Evolutionary conservation across 257 asterid species (phyloP).

Genomic region (Forsythia viridissima): DNA sequence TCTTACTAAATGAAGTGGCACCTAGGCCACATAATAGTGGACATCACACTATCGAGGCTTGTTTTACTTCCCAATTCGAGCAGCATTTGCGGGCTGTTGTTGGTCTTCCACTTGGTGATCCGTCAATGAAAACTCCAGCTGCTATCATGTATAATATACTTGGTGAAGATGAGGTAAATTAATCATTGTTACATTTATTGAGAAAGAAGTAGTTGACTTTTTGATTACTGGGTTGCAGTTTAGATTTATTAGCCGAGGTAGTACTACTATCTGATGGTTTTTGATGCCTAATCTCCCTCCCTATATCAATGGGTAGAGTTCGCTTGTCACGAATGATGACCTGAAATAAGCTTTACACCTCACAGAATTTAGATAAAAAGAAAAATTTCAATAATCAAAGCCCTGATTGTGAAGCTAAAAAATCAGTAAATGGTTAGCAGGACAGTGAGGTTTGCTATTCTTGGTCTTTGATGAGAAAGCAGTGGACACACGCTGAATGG

Average conservation of each 20-base stretch:
- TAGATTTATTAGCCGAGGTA: not conserved
- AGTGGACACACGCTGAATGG: not conserved
- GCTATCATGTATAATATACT: slow-evolving; percentile 92
- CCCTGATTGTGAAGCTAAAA: not conserved
- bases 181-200: not conserved
- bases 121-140: slow-evolving; percentile 83
- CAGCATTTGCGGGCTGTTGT: slow-evolving; percentile 92
- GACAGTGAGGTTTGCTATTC: slow-evolving; percentile 3
- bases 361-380: slow-evolving; percentile 10
- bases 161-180: slow-evolving; percentile 87
- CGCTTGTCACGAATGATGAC: not conserved
- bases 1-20: slow-evolving; percentile 93
- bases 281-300: not conserved
- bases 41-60: slow-evolving; percentile 88
- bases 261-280: not conserved
- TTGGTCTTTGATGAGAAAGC: not conserved
- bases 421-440: not conserved
- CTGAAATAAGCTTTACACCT: not conserved
- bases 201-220: not conserved
- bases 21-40: slow-evolving; percentile 99
- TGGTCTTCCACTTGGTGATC: slow-evolving; percentile 97
- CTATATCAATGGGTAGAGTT: not conserved
- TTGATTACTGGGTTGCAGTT: slow-evolving; percentile 10
- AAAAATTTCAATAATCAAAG: not conserved
- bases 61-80: slow-evolving; percentile 92